These are phyloP conservation scores for Immersiporthe knoxdaviesiana DNA, from an alignment of 2,329 filamentous ascomycete species.

Conservation along the genomic window DNA sequence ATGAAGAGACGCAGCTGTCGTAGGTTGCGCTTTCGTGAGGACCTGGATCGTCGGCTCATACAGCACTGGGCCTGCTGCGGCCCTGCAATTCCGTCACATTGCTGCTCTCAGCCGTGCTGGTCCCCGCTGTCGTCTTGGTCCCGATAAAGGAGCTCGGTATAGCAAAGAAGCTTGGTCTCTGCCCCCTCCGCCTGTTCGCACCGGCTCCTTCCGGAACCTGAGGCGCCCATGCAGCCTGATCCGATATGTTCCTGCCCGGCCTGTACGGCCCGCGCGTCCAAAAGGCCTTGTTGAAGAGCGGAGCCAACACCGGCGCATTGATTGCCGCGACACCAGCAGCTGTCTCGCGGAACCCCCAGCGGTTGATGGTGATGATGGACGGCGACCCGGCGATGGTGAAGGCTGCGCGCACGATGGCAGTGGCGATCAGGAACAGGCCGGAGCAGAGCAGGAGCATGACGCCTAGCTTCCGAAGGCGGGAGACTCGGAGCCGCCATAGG, in stretches of 20 bases:
- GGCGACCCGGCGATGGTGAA: constrained; percentile 32
- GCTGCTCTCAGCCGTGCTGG: not conserved
- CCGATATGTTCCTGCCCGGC: constrained; percentile 1
- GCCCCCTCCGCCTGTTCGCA: not conserved
- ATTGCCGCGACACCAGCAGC: constrained; percentile 33
- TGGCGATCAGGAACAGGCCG: constrained; percentile 36
- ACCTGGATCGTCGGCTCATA: not conserved
- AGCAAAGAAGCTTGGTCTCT: constrained; percentile 1
- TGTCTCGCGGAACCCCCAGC: constrained; percentile 34
- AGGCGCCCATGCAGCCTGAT: not conserved
- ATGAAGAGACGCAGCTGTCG: too few relatives aligned
- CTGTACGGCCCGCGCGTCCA: constrained; percentile 30
- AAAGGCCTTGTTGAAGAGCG: constrained; percentile 29
- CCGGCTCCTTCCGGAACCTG: not conserved
- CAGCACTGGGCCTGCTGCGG: not conserved
- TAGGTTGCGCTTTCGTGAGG: not conserved
- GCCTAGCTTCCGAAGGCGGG: constrained; percentile 24
- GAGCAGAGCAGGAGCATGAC: constrained; percentile 34
- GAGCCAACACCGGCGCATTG: constrained; percentile 30
- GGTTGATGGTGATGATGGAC: constrained; percentile 36
- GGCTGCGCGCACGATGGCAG: constrained; percentile 33
- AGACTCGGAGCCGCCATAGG: constrained; percentile 33
- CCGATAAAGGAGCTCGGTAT: not conserved
- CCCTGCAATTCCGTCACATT: not conserved
- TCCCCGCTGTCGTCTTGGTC: not conserved